Evolutionary conservation across 2,329 filamentous ascomycete genomes (phyloP).

Genomic region (Colletotrichum camelliae): DNA sequence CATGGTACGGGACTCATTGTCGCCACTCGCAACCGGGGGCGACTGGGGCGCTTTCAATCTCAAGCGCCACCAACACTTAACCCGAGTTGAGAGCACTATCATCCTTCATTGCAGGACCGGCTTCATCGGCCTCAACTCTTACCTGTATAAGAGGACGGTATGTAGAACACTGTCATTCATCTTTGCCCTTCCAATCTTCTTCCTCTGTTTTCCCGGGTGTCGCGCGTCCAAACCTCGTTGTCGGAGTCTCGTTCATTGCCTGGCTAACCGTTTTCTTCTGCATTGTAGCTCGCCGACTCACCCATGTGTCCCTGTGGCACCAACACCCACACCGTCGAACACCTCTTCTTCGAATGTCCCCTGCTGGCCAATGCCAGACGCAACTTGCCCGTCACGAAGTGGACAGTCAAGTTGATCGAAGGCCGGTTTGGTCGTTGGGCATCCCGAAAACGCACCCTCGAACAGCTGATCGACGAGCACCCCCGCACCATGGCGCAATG

Average conservation of each 20-base stretch:
- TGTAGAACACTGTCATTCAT: not conserved
- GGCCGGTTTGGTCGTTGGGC: not conserved
- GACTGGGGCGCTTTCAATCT: not conserved
- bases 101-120: not conserved
- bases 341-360: not conserved
- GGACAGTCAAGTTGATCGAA: not conserved
- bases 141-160: not conserved
- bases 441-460: not conserved
- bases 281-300: not conserved
- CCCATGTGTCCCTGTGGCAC: not conserved
- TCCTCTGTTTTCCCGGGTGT: not conserved
- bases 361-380: not conserved
- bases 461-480: not conserved
- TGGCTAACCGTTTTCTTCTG: not conserved
- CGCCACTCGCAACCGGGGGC: not conserved
- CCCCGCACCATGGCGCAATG: not conserved
- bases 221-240: not conserved
- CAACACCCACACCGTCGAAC: not conserved
- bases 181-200: not conserved
- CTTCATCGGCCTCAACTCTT: not conserved
- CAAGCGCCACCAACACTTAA: not conserved
- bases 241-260: not conserved
- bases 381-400: not conserved
- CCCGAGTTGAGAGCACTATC: not conserved
- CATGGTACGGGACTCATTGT: not conserved